Evolutionary conservation across 2,329 filamentous ascomycete species (phyloP).

Genomic region (Colletotrichum sp.): DNA sequence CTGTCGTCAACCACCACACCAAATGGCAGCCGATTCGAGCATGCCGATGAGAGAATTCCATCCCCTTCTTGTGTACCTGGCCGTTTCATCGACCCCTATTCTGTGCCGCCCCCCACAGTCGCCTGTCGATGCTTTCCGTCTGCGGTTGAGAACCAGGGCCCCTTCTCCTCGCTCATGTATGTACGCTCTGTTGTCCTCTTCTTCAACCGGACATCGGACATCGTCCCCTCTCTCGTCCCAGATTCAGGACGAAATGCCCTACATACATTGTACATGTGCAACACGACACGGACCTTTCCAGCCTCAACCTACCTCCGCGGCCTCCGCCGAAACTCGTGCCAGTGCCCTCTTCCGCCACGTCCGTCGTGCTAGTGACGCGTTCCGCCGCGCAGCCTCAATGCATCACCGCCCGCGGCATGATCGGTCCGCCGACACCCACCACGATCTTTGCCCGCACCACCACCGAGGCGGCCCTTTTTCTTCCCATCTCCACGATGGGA

Average conservation of each 20-base stretch:
- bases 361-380: slow-evolving; percentile 11
- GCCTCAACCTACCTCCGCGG: slow-evolving; percentile 9
- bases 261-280: slow-evolving; percentile 7
- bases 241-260: slow-evolving; percentile 18
- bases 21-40: neutral
- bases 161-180: neutral
- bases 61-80: neutral
- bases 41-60: slow-evolving; percentile 8
- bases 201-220: slow-evolving; percentile 2
- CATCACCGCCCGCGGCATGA: slow-evolving; percentile 13
- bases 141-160: slow-evolving; percentile 1
- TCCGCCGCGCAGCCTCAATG: slow-evolving; percentile 17
- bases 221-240: slow-evolving; percentile 19
- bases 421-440: slow-evolving; percentile 1
- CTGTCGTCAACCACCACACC: neutral
- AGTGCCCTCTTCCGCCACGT: slow-evolving; percentile 17
- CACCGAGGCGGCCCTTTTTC: neutral
- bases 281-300: slow-evolving; percentile 13
- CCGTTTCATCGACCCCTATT: slow-evolving; percentile 16
- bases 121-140: slow-evolving; percentile 11
- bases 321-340: slow-evolving; percentile 19
- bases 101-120: neutral
- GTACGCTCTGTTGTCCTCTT: slow-evolving; percentile 1
- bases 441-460: neutral
- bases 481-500: neutral